Base-by-base conservation (phyloP, 1,284 basidiomycete species). In the Porogramme epimiltina region DNA sequence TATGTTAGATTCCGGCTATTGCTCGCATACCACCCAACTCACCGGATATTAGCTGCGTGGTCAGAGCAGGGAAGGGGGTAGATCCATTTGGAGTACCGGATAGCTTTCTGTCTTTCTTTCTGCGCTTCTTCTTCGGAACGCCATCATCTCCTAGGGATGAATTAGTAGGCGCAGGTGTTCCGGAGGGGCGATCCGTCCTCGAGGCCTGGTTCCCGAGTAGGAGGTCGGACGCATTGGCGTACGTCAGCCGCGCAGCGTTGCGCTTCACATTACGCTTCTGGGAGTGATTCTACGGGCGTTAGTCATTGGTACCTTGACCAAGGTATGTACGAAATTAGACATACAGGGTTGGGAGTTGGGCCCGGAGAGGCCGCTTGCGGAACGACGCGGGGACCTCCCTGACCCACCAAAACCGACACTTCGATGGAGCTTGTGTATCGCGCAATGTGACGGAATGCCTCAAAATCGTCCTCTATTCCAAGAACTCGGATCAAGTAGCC, bases 381-480 rank as follows among this genome's bases (percentile, higher is more conserved):
- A 3, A 45, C 48, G 6, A 51, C 38, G 8, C 48, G 39, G 4
- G 51, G 54, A 2, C 26, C 42, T 16, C 15, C 25, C 22, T 48
- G 38, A 1, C 50, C 59, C 9, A 71, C 58, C n/a, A 58, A 65
- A 1, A 82, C 76, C 13, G 65, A 54, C 0, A 82, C 67, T 22
- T 77, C 72, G n/a, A 74, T 66, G 2, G 70, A 56, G 2, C 58
- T 43, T 1, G 61, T 60, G 16, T 71, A 64, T 45, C 68, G 71
- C 20, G 79, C 74, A 37, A 76, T 66, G 9, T 77, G 70, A 52
- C 72, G 68, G 65, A 91, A 87, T 1, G 87, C 88, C 46, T 84
- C 83, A 55, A 89, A 91, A 66, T 91, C 88, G 42, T 87, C 88
- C 42, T 89, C 88, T 91, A 57, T 45, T 26, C 19, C 39, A 25